Percentiles rank a stretch among this genome's conserved stretches.
These are phyloP conservation scores for Heliocybe sulcata DNA, from an alignment of 1,284 basidiomycete genomes.

Conservation along the genomic window DNA sequence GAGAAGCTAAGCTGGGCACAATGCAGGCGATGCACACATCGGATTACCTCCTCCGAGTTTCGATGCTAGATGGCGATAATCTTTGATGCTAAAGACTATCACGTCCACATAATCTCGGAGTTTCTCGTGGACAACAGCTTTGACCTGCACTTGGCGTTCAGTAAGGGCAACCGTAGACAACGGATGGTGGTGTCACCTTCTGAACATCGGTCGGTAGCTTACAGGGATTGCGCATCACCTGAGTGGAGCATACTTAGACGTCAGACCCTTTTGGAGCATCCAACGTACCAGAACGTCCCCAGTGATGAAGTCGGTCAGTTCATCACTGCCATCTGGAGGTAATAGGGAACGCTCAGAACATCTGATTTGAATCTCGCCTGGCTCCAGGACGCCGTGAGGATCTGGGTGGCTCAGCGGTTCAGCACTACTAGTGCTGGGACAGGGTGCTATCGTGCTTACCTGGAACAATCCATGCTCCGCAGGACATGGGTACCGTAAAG, in stretches of 20 bases:
- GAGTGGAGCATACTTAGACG: too few species aligned
- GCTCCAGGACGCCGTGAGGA: conserved; percentile 31
- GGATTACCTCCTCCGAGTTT: conserved; percentile 31
- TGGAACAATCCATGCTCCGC: conserved; percentile 39
- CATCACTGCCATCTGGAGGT: conserved; percentile 24
- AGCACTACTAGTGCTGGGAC: neutral
- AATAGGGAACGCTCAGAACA: conserved; percentile 29
- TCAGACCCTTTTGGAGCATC: neutral
- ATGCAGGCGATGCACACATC: conserved; percentile 2
- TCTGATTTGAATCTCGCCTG: conserved; percentile 39
- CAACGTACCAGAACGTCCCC: conserved; percentile 31
- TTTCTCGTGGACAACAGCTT: conserved; percentile 25
- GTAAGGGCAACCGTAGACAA: neutral
- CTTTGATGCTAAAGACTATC: conserved; percentile 32
- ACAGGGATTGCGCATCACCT: conserved; percentile 43
- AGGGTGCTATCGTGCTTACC: conserved; percentile 22
- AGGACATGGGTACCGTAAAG: conserved; percentile 41
- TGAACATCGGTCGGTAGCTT: conserved; percentile 47
- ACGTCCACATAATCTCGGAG: conserved; percentile 30
- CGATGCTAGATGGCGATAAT: conserved; percentile 29
- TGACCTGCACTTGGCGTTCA: neutral
- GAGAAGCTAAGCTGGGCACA: neutral
- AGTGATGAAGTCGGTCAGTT: conserved; percentile 30
- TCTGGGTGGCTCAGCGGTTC: conserved; percentile 21
- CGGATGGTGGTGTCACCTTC: conserved; percentile 25